phyloP scores from a whole-genome alignment of 177 flowering plant genomes.

The Vitis hybrid region DNA sequence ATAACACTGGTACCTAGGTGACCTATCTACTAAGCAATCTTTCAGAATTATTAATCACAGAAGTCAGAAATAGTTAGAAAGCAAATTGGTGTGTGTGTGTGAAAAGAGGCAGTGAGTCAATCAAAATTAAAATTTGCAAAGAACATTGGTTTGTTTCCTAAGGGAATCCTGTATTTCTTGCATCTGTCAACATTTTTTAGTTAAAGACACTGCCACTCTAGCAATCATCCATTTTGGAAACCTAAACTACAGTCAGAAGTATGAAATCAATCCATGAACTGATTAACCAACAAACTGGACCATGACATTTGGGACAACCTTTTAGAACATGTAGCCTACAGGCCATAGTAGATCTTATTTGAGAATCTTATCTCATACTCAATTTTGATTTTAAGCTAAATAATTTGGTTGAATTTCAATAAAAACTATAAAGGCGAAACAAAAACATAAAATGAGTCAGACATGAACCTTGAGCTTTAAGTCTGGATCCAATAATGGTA shows the following conservation, averaged over 20 bases:
- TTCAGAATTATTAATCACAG: not conserved
- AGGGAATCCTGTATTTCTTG: not conserved
- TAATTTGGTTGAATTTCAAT: not conserved
- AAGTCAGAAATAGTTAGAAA: not conserved
- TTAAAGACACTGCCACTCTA: not conserved
- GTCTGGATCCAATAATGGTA: slow-evolving; percentile 52
- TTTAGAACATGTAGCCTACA: not conserved
- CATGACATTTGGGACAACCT: not conserved
- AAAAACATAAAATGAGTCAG: not conserved
- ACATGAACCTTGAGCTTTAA: slow-evolving; percentile 55
- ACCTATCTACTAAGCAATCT: not conserved
- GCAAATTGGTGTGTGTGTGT: not conserved
- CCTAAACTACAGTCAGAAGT: not conserved
- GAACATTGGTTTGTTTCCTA: not conserved
- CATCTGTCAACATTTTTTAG: not conserved
- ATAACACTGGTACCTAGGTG: not conserved
- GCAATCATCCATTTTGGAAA: not conserved
- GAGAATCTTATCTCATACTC: not conserved
- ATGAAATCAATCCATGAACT: not conserved
- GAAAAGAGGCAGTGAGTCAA: not conserved
- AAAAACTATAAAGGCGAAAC: not conserved
- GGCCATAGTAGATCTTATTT: not conserved
- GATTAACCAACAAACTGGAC: not conserved
- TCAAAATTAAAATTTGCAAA: not conserved
- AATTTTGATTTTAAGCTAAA: not conserved